Evolutionary conservation across 2,329 filamentous ascomycete genomes (phyloP), one percentile per base, ranked within the genome.

Genomic region (Monosporascus sp.): DNA sequence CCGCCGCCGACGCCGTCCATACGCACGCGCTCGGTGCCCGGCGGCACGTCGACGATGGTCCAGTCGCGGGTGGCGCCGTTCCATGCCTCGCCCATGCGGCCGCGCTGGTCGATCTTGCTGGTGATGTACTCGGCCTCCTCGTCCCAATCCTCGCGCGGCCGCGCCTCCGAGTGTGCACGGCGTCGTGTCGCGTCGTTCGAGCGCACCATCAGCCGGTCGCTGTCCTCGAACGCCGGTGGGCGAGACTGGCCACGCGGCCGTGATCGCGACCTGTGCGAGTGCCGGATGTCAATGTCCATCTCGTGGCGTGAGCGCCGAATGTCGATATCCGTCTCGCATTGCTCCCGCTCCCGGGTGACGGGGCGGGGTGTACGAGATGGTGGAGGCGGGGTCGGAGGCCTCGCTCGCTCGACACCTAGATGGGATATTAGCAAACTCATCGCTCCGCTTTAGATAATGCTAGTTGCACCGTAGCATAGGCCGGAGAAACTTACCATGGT

Each of bases 21-120:
- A 51, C 82, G 81, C n/a, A 94, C 86, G 41, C 87, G 83, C 72
- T 90, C 87, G 0, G 90, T 93, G 54, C 90, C 90, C 0, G 90
- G 88, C 1, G 90, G 90, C 40, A 95, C 86, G 70, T 95, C 90
- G 38, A 96, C 81, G 57, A 95, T 88, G 51, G 83, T 80, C 90
- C 91, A 95, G 64, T 85, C 87, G 59, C 83, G 85, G 37, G 87
- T 91, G 19, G 83, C 85, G 50, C 89, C 88, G 62, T 88, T 82
- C 68, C 80, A 85, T 22, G 87, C 88, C 70, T 93, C 90, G 50
- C 87, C 88, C 64, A 86, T 81, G 57, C 82, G 83, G 20, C 83
- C 85, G 31, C 88, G 83, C 16, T 75, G 71, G 59, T 83, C 78
- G 56, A 84, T 79, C 60, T 74, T 76, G 55, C 69, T 66, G 26